These are phyloP conservation scores for Teratosphaeria epicoccoides DNA, from an alignment of 2,329 filamentous ascomycete genomes.

Conservation along the genomic window DNA sequence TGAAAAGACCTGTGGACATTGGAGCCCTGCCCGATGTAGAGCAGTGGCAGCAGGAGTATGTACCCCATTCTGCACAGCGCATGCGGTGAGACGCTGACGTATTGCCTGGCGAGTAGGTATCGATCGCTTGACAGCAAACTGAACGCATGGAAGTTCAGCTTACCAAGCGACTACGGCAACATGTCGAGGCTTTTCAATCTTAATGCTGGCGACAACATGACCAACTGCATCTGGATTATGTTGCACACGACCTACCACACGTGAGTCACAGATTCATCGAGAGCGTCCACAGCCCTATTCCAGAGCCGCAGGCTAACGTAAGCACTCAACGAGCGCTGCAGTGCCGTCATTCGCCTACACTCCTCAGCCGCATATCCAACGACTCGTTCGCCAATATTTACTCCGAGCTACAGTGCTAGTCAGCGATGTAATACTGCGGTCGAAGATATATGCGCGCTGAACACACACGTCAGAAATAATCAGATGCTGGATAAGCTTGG, in stretches of 20 bases:
- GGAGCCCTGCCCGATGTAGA: constrained; percentile 74
- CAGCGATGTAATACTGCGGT: constrained; percentile 76
- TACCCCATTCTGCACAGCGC: not conserved
- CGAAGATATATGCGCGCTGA: constrained; percentile 67
- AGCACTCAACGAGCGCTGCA: constrained; percentile 20
- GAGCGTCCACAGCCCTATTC: not conserved
- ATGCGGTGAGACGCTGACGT: not conserved
- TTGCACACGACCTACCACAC: constrained; percentile 84
- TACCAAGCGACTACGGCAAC: constrained; percentile 76
- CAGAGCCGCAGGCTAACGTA: constrained; percentile 12
- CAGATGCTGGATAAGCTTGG: constrained; percentile 69
- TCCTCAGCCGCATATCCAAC: constrained; percentile 89
- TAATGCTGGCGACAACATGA: constrained; percentile 48
- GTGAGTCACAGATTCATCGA: constrained; percentile 31
- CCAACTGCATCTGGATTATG: constrained; percentile 83
- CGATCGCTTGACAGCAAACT: constrained; percentile 72
- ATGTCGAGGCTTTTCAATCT: constrained; percentile 65
- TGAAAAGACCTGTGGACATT: constrained; percentile 84
- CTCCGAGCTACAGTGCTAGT: constrained; percentile 73
- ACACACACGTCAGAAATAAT: constrained; percentile 66
- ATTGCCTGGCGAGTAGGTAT: not conserved
- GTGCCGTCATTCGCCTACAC: constrained; percentile 76
- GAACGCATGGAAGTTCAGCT: constrained; percentile 70
- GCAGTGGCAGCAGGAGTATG: constrained; percentile 75
- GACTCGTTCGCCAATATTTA: constrained; percentile 78